phyloP scores from a whole-genome alignment of 139 green algal species.

The Nannochloris sp. region DNA sequence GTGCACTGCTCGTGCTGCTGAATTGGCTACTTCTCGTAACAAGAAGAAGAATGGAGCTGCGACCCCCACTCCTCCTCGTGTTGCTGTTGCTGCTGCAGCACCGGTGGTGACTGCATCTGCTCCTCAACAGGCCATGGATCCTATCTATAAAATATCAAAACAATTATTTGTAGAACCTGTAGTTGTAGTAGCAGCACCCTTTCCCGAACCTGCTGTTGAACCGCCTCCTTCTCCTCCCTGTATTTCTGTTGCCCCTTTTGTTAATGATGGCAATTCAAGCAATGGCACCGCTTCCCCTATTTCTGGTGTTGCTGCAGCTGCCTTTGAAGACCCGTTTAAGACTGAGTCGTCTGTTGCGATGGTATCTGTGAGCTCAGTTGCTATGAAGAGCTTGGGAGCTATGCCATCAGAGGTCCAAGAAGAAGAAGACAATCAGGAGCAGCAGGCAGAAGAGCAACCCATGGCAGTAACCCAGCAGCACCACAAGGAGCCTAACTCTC shows the following conservation, averaged over 20 bases:
- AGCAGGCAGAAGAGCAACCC: neutral
- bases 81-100: neutral
- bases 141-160: neutral
- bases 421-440: neutral
- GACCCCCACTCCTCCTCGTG: neutral
- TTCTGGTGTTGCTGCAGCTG: neutral
- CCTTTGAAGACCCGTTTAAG: neutral
- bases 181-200: neutral
- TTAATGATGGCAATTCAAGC: neutral
- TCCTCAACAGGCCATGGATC: neutral
- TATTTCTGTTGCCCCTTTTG: neutral
- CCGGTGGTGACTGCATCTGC: neutral
- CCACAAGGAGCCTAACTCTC: conserved; percentile 5
- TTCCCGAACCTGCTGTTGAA: neutral
- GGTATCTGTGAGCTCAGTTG: neutral
- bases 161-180: neutral
- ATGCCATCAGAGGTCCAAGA: neutral
- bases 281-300: neutral
- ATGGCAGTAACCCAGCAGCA: too few relatives aligned
- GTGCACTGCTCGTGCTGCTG: neutral
- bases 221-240: neutral
- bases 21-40: neutral
- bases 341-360: neutral
- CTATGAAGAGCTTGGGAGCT: neutral
- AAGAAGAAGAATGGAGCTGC: neutral